phyloP scores from a whole-genome alignment of 441 rosid genomes.

The Eutrema salsugineum region DNA sequence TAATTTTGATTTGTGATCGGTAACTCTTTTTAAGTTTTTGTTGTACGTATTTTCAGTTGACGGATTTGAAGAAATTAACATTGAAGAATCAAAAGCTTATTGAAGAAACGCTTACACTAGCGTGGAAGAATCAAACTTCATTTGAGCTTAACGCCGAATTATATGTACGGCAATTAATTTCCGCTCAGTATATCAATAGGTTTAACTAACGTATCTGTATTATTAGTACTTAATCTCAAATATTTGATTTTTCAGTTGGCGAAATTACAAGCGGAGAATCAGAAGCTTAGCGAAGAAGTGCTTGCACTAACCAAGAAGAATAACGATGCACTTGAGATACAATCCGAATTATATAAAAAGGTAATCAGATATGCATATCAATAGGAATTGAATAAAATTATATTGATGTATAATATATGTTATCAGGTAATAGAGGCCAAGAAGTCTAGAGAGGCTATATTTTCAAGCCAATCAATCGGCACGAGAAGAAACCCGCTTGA shows the following conservation, averaged over 20 bases:
- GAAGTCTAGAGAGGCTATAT: neutral
- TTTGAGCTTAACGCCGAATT: neutral
- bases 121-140: slow-evolving; percentile 8
- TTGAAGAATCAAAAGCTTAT: slow-evolving; percentile 16
- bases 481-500: neutral
- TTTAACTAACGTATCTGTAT: neutral
- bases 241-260: neutral
- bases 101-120: neutral
- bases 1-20: neutral
- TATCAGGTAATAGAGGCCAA: neutral
- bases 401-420: neutral
- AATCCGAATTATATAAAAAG: slow-evolving; percentile 5
- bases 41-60: neutral
- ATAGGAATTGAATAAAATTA: no score
- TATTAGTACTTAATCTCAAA: neutral
- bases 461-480: neutral
- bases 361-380: neutral
- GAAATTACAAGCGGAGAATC: slow-evolving; percentile 15
- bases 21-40: neutral
- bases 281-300: slow-evolving; percentile 14
- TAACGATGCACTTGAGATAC: slow-evolving; percentile 3
- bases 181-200: neutral
- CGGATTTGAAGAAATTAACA: slow-evolving; percentile 3
- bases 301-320: slow-evolving; percentile 3
- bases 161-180: neutral